A percentile compares a stretch with the other conserved stretches of the same genome.
These are phyloP conservation scores for Thinopyrum obtusiflorum DNA, from an alignment of 202 grass and related monocot genomes.

Conservation along the genomic window DNA sequence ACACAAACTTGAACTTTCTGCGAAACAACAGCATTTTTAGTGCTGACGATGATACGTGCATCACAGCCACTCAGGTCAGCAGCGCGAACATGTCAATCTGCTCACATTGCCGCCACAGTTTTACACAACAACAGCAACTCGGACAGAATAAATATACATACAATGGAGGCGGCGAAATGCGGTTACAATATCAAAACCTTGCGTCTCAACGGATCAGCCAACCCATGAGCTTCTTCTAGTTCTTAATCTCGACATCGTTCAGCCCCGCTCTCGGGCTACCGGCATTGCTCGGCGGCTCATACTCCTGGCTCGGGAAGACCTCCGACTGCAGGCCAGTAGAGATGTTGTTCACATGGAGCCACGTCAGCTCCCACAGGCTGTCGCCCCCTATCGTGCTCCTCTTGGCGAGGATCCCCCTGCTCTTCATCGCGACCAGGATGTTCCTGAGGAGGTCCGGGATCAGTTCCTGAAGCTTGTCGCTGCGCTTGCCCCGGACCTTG, in stretches of 20 bases:
- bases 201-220: constrained; percentile 26
- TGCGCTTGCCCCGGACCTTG: constrained; percentile 86
- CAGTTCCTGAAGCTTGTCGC: constrained; percentile 86
- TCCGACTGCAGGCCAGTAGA: constrained; percentile 61
- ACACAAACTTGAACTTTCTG: neutral
- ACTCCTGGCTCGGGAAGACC: constrained; percentile 74
- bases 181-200: constrained; percentile 51
- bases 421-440: constrained; percentile 75
- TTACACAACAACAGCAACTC: neutral
- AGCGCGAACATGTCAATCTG: neutral
- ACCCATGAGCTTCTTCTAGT: neutral
- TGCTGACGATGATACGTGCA: neutral
- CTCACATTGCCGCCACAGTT: constrained; percentile 1
- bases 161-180: constrained; percentile 6
- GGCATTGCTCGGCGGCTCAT: constrained; percentile 44
- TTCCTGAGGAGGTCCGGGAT: constrained; percentile 79
- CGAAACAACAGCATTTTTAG: neutral
- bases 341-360: constrained; percentile 97
- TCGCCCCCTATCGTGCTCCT: constrained; percentile 96
- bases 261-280: constrained; percentile 38
- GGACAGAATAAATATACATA: constrained; percentile 14
- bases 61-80: neutral
- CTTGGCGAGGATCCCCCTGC: constrained; percentile 86
- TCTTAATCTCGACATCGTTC: constrained; percentile 21
- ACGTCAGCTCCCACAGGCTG: constrained; percentile 96